phyloP scores from a whole-genome alignment of 768 basidiomycete genomes.

The Tricholoma terreum region DNA sequence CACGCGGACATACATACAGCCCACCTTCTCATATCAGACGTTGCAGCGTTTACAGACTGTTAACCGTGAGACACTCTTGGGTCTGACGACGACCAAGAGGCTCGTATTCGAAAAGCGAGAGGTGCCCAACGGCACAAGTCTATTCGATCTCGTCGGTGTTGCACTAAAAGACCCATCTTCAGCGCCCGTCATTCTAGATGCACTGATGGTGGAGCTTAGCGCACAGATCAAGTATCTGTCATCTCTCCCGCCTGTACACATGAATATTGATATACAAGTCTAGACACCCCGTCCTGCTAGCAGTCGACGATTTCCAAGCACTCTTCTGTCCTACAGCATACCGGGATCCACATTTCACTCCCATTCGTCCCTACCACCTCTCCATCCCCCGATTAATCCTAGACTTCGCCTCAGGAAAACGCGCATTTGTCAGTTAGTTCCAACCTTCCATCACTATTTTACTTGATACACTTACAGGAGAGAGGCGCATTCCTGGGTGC shows the following conservation, averaged over 20 bases:
- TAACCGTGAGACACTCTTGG: constrained; percentile 46
- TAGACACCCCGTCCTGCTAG: constrained; percentile 77
- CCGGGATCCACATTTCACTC: constrained; percentile 66
- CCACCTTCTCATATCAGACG: constrained; percentile 57
- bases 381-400: constrained; percentile 75
- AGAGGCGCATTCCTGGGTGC: constrained; percentile 75
- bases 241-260: neutral
- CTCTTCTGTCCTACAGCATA: constrained; percentile 69
- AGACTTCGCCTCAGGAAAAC: constrained; percentile 72
- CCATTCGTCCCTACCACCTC: constrained; percentile 73
- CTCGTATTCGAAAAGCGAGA: constrained; percentile 46
- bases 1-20: constrained; percentile 76
- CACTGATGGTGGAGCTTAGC: constrained; percentile 59
- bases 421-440: constrained; percentile 57
- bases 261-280: neutral
- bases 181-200: constrained; percentile 55
- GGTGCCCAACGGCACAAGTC: constrained; percentile 45
- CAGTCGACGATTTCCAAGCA: constrained; percentile 86
- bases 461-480: constrained; percentile 36
- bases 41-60: constrained; percentile 60
- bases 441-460: neutral
- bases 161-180: constrained; percentile 51
- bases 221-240: constrained; percentile 59
- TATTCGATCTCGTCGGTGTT: constrained; percentile 55
- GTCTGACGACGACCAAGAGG: constrained; percentile 39